Evolutionary conservation across 495 filamentous ascomycete species (phyloP).

Genomic region (Margaritispora aquatica): DNA sequence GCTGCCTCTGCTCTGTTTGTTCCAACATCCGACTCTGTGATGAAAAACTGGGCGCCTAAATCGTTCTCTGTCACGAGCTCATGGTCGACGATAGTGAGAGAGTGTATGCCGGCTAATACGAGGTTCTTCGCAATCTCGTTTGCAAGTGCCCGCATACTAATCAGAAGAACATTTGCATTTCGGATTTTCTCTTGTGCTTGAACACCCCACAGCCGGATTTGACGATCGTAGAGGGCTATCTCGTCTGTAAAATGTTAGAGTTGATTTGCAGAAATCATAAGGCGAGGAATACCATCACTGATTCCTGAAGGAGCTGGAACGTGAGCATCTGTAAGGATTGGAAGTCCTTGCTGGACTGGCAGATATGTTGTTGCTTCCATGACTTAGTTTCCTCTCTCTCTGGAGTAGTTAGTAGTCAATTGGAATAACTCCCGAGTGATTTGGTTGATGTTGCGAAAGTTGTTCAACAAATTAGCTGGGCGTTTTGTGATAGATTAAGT

Average conservation of each 20-base stretch:
- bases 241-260: conserved; percentile 56
- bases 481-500: too few species aligned
- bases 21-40: conserved; percentile 63
- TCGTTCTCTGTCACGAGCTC: conserved; percentile 72
- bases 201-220: conserved; percentile 97
- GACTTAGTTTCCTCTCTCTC: not conserved
- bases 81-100: conserved; percentile 83
- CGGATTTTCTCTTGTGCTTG: conserved; percentile 88
- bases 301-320: conserved; percentile 14
- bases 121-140: conserved; percentile 97
- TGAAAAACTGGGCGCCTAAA: conserved; percentile 83
- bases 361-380: conserved; percentile 1
- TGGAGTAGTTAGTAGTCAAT: too few species aligned
- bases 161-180: conserved; percentile 82
- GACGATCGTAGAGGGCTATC: conserved; percentile 94
- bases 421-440: too few species aligned
- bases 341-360: not conserved
- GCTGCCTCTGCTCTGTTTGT: conserved; percentile 83
- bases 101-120: conserved; percentile 90
- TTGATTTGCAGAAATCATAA: not conserved
- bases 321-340: not conserved
- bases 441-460: too few species aligned
- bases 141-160: conserved; percentile 82
- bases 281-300: conserved; percentile 19
- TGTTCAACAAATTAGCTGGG: too few species aligned